Conservation (phyloP, 768 basidiomycete species). For the Candolleomyces eurysporus region DNA sequence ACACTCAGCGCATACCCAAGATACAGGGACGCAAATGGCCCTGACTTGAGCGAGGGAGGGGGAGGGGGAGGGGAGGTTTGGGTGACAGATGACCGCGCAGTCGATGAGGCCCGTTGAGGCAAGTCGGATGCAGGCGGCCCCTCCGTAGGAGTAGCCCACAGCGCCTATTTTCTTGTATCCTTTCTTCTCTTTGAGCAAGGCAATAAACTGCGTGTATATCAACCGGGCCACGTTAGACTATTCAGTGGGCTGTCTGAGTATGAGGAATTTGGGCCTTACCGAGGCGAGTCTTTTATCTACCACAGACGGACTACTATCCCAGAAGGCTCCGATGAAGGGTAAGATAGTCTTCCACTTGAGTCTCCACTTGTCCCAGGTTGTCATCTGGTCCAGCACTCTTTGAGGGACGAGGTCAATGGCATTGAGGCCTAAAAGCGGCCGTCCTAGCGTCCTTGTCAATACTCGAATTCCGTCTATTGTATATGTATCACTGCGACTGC, state of each 20-base stretch:
- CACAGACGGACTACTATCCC: slow-evolving; percentile 28
- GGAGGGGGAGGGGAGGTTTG: slow-evolving; percentile 16
- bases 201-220: slow-evolving; percentile 26
- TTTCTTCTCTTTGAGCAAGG: slow-evolving; percentile 31
- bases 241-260: neutral
- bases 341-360: slow-evolving; percentile 24
- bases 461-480: neutral
- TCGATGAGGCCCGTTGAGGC: slow-evolving; percentile 34
- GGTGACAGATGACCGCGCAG: slow-evolving; percentile 42
- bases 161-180: slow-evolving; percentile 39
- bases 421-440: neutral
- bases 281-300: slow-evolving; percentile 24
- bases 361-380: slow-evolving; percentile 24
- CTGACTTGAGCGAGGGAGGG: slow-evolving; percentile 31
- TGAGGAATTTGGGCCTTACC: slow-evolving; percentile 10
- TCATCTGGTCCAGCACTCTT: slow-evolving; percentile 31
- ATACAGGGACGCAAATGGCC: slow-evolving; percentile 34
- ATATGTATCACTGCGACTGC: no score
- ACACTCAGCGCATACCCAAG: slow-evolving; percentile 45
- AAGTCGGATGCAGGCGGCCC: slow-evolving; percentile 34
- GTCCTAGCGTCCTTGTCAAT: neutral
- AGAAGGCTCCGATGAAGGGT: slow-evolving; percentile 25
- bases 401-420: slow-evolving; percentile 22
- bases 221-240: neutral
- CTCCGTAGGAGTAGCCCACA: slow-evolving; percentile 45